Evolutionary conservation across 345 rosid genomes (phyloP).

Genomic region (Eucalyptus erythrocorys): DNA sequence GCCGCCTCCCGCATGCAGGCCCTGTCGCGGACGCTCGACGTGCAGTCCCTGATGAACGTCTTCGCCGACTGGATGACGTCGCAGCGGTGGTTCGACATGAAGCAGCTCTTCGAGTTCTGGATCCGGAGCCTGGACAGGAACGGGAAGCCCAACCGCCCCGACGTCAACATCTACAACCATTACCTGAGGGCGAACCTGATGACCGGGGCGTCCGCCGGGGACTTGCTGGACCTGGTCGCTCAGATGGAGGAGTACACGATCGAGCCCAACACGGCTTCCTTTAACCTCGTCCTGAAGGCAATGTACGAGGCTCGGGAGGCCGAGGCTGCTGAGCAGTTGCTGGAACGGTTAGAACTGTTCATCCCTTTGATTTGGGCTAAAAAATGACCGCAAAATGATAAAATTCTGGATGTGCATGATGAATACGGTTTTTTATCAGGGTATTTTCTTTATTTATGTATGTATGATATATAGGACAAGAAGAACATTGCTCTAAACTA

Average conservation of each 20-base stretch:
- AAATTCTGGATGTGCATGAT: not conserved
- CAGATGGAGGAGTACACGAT: conserved; percentile 59
- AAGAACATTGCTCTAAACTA: not conserved
- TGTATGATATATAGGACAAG: not conserved
- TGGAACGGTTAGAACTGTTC: conserved; percentile 42
- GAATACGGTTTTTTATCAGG: not conserved
- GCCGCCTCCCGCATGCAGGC: conserved; percentile 24
- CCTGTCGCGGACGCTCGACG: conserved; percentile 32
- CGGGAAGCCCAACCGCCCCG: conserved; percentile 84
- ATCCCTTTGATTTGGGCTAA: not conserved
- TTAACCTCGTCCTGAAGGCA: conserved; percentile 70
- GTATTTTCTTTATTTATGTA: not conserved
- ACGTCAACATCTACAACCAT: conserved; percentile 57
- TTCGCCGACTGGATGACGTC: conserved; percentile 75
- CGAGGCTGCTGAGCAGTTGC: conserved; percentile 65
- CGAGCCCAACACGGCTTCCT: conserved; percentile 67
- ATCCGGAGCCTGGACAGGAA: conserved; percentile 57
- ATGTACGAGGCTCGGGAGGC: conserved; percentile 53
- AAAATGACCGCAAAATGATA: not conserved
- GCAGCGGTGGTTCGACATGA: conserved; percentile 73
- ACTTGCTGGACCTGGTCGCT: conserved; percentile 61
- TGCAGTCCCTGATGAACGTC: conserved; percentile 30
- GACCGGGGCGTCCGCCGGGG: conserved; percentile 43
- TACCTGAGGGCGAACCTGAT: conserved; percentile 79
- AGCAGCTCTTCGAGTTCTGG: conserved; percentile 74